Evolutionary conservation across 208 protist genomes (phyloP), one percentile per base, ranked within the genome.

Genomic region (Perkinsela sp.): DNA sequence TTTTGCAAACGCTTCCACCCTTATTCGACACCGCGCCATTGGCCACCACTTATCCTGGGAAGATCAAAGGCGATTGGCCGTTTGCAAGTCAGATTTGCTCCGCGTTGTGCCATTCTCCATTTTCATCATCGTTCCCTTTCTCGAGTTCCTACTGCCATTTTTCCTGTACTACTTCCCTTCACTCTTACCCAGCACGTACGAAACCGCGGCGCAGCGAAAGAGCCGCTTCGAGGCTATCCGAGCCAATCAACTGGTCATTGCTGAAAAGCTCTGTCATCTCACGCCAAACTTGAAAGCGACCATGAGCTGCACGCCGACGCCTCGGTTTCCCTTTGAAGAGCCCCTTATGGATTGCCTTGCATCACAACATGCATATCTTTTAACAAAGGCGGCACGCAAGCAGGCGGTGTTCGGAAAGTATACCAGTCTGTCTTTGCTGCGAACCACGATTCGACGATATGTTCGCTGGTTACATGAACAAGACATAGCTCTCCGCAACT

Each of bases 81-180:
- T 86, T 48, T 93, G 90, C 30, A 88, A 89, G 1, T 81, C 84
- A 28, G 94, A 97, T 77, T 72, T 96, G 66, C 73, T 96, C 31
- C 86, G 93, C 29, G 72, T 97, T 30, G 90, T 97, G 1, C 94
- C 94, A 2, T 96, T 97, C 85, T 85, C 85, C 70, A 89, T 96
- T 68, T 95, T 97, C 73, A 89, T 97, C 29, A 75, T 96, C 6
- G 81, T 97, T 16, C 94, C 94, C 1, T 95, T 96, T 77, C 78
- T 89, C 15, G 94, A 97, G 73, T 79, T 97, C 57, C 77, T 93
- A 48, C 78, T 97, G 31, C 94, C 94, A 1, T 80, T 97, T 30
- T 77, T 87, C 2, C 77, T 97, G 30, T 94, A 93, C 70, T 88
- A 96, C 76, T 97, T 97, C 77, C 94, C 94, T 29, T 91, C 92